These are phyloP conservation scores for Clarireedia sp. DNA, from an alignment of 2,329 filamentous ascomycete species.

Conservation along the genomic window DNA sequence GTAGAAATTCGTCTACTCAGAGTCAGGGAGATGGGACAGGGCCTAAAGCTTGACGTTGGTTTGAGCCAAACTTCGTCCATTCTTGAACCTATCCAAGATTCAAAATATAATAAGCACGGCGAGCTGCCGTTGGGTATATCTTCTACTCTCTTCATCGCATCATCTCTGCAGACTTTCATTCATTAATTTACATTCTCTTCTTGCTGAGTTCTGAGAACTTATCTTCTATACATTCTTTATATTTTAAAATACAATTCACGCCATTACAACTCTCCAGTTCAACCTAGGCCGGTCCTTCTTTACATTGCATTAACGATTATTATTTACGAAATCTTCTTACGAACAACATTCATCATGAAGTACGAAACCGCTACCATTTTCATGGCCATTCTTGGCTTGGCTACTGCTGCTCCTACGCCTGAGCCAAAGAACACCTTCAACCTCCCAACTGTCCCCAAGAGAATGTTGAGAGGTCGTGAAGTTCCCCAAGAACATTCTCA, in stretches of 20 bases:
- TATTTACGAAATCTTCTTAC: neutral
- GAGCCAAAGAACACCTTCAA: constrained; percentile 20
- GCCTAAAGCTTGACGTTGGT: neutral
- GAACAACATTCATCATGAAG: constrained; percentile 26
- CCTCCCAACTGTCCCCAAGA: constrained; percentile 18
- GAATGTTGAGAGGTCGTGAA: constrained; percentile 35
- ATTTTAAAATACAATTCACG: neutral
- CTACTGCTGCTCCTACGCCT: constrained; percentile 24
- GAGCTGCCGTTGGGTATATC: constrained; percentile 1
- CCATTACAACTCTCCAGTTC: constrained; percentile 11
- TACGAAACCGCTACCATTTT: constrained; percentile 24
- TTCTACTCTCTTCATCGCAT: constrained; percentile 21
- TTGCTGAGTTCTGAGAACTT: constrained; percentile 29
- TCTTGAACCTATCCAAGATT: constrained; percentile 9
- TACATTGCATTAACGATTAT: neutral
- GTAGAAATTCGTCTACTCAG: neutral
- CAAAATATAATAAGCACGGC: constrained; percentile 20
- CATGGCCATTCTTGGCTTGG: constrained; percentile 26
- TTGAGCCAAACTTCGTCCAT: constrained; percentile 14
- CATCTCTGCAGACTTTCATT: constrained; percentile 21
- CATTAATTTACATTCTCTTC: constrained; percentile 26
- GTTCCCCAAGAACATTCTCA: constrained; percentile 52
- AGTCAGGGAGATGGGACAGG: neutral
- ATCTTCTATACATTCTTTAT: constrained; percentile 27
- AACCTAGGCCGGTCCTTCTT: constrained; percentile 26